phyloP scores from a whole-genome alignment of 495 filamentous ascomycete species.

The Aspergillus bertholletiae region DNA sequence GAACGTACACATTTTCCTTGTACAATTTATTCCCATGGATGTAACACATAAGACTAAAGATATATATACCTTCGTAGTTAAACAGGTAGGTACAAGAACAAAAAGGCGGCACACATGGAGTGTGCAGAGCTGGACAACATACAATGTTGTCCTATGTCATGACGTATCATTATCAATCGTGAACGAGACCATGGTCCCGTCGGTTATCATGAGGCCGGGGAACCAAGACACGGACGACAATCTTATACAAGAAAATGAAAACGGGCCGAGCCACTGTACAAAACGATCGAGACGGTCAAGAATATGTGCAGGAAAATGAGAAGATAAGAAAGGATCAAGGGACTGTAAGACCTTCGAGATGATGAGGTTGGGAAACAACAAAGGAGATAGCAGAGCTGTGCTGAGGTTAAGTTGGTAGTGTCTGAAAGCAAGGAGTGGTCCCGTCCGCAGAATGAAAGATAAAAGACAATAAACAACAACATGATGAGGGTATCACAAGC shows the following conservation, averaged over 20 bases:
- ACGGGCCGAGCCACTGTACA: slow-evolving; percentile 13
- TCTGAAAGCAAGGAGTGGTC: background rate
- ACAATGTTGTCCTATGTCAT: slow-evolving; percentile 3
- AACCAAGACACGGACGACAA: slow-evolving; percentile 3
- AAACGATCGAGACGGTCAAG: background rate
- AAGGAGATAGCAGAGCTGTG: slow-evolving; percentile 8
- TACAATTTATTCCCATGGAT: slow-evolving; percentile 1
- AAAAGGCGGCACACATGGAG: slow-evolving; percentile 1
- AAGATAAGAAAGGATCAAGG: background rate
- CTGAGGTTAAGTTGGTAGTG: background rate
- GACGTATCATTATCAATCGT: slow-evolving; percentile 19
- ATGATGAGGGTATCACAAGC: background rate
- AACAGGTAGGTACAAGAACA: slow-evolving; percentile 9
- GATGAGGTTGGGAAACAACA: background rate
- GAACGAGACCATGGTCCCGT: slow-evolving; percentile 5
- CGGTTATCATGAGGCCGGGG: background rate
- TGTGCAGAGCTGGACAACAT: slow-evolving; percentile 3
- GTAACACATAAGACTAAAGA: slow-evolving; percentile 9
- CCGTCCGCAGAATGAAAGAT: background rate
- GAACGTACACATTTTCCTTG: background rate
- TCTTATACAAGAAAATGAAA: slow-evolving; percentile 12
- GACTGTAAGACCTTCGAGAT: slow-evolving; percentile 7
- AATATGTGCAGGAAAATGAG: slow-evolving; percentile 10
- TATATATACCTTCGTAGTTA: slow-evolving; percentile 5
- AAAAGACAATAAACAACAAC: background rate